These are phyloP conservation scores for Acer yangbiense DNA, from an alignment of 345 rosid genomes.

Conservation along the genomic window DNA sequence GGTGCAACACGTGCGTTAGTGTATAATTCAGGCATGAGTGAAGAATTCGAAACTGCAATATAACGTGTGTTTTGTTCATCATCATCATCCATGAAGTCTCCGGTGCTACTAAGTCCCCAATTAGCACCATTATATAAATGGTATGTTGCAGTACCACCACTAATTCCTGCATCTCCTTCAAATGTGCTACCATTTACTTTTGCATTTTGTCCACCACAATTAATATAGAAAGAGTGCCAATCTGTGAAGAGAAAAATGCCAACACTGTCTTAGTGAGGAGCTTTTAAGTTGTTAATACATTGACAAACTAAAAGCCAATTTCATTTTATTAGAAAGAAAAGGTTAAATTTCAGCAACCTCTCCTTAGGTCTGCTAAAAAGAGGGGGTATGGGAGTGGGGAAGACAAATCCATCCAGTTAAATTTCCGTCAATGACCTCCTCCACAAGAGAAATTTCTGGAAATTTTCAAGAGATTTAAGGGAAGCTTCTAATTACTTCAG, in stretches of 20 bases:
- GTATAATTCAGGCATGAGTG: slow-evolving; percentile 32
- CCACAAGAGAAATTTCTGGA: too few species aligned
- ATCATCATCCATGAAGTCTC: slow-evolving; percentile 47
- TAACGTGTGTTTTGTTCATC: slow-evolving; percentile 26
- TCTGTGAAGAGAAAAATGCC: slow-evolving; percentile 19
- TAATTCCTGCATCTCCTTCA: slow-evolving; percentile 33
- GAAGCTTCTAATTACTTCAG: too few species aligned
- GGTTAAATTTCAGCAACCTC: background rate
- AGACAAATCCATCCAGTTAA: too few species aligned
- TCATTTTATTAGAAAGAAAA: background rate
- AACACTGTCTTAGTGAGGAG: background rate
- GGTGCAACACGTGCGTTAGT: slow-evolving; percentile 57
- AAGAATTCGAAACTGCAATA: slow-evolving; percentile 19
- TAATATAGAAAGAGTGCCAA: slow-evolving; percentile 33
- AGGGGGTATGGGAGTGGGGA: too few species aligned
- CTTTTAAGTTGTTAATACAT: background rate
- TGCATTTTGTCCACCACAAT: slow-evolving; percentile 46
- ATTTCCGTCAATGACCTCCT: too few species aligned
- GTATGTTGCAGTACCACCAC: slow-evolving; percentile 44
- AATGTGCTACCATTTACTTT: slow-evolving; percentile 23
- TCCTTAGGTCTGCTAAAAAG: background rate
- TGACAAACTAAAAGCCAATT: background rate
- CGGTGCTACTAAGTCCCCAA: slow-evolving; percentile 62
- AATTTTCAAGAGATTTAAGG: too few species aligned
- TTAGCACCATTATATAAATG: background rate